Base-by-base conservation (phyloP, 768 basidiomycete genomes). In the Tulasnella sp. region DNA sequence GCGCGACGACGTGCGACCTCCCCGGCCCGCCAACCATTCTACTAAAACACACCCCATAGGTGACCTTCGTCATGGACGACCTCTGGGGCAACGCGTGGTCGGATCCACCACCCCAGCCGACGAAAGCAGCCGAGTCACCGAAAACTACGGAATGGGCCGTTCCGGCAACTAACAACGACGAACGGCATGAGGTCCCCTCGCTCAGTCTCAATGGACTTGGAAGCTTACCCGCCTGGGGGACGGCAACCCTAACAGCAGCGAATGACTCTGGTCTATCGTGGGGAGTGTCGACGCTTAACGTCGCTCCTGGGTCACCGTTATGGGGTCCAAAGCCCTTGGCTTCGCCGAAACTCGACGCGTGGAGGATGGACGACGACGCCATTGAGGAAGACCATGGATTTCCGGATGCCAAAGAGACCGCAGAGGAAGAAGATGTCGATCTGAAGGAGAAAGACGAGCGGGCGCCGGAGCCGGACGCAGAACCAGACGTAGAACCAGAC, bases 41-140 rank as follows among this genome's bases (percentile, higher is more conserved):
- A 46, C 46, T 46, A 62, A 62, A 62, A 62, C 19, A 62, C 19
- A 21, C 24, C 58, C 58, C 58, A 10, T 62, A 62, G 27, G 8
- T 31, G 27, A 21, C 27, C 58, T 62, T 21, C 58, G 27, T 38
- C 72, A 93, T 93, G 92, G 92, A 93, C 82, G 91, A 94, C 85
- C 91, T 92, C 73, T 94, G 92, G 91, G 89, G 90, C 58, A 92
- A 91, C 84, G 89, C 90, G 78, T 93, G 91, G 92, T 88, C 87
- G 78, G 89, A 90, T 80, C 84, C 90, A 48, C 44, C 76, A 36
- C 48, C 76, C 24, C 46, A 77, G 27, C n/a, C 46, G 5, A 39
- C 56, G 3, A 42, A 46, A 48, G 6, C 34, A 39, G 76, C 48
- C 52, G 46, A 58, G 76, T 56, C 46, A 62, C 52, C 76, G 34